phyloP scores from a whole-genome alignment of 2,329 filamentous ascomycete genomes.

The Penicillium sp. region DNA sequence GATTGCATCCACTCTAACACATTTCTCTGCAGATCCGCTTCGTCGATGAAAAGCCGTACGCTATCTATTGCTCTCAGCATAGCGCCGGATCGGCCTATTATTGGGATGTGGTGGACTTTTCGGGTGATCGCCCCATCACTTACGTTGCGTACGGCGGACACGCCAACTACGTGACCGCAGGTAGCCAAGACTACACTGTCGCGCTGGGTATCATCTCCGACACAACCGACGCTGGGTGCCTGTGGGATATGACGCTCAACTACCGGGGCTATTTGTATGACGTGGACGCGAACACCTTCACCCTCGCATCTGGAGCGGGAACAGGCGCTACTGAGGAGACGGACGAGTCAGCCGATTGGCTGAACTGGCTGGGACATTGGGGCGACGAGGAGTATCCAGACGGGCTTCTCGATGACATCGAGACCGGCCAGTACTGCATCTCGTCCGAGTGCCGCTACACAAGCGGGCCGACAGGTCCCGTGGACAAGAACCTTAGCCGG shows the following conservation, averaged over 20 bases:
- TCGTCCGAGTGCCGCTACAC: conserved; percentile 3
- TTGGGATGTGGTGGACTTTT: conserved; percentile 5
- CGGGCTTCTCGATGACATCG: conserved; percentile 1
- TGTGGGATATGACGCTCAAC: conserved; percentile 8
- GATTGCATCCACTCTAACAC: not conserved
- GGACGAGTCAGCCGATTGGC: not conserved
- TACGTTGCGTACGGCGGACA: conserved; percentile 6
- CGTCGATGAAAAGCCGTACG: conserved; percentile 4
- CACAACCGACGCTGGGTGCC: not conserved
- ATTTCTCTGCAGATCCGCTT: not conserved
- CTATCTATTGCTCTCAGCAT: conserved; percentile 3
- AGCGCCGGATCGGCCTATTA: conserved; percentile 6
- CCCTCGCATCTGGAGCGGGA: not conserved
- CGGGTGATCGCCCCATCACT: conserved; percentile 4
- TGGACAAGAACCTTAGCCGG: conserved; percentile 2
- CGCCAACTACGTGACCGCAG: conserved; percentile 5
- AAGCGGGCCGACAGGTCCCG: conserved; percentile 3
- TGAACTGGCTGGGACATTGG: conserved; percentile 3
- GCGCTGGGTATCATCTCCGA: conserved; percentile 1
- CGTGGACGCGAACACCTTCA: not conserved
- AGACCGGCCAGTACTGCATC: conserved; percentile 5
- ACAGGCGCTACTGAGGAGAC: conserved; percentile 2
- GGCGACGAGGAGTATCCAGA: conserved; percentile 2
- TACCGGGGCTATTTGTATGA: conserved; percentile 5
- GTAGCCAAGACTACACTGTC: conserved; percentile 3